A percentile compares a stretch with the other conserved stretches of the same genome.
Evolutionary conservation across 345 rosid species (phyloP).

Genomic region (Acer campestre): DNA sequence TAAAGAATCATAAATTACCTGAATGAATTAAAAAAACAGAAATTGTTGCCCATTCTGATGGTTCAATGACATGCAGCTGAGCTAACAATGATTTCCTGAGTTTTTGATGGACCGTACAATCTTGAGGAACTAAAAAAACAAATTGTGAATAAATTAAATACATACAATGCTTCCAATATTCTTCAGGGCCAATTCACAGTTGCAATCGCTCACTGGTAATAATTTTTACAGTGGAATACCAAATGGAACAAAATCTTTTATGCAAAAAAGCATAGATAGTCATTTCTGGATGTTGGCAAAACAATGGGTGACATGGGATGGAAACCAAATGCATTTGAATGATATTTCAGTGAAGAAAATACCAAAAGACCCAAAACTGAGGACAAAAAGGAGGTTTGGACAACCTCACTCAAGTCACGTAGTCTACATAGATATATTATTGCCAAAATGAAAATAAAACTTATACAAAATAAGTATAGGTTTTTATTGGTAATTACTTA

Average conservation of each 20-base stretch:
- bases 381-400: not conserved
- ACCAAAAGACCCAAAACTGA: not conserved
- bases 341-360: not conserved
- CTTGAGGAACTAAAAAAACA: not conserved
- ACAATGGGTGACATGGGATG: not conserved
- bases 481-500: not conserved
- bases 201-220: not conserved
- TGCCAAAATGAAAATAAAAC: not conserved
- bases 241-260: not conserved
- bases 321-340: not conserved
- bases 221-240: not conserved
- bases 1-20: not conserved
- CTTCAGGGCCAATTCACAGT: not conserved
- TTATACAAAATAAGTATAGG: not conserved
- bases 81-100: not conserved
- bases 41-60: not conserved
- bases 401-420: not conserved
- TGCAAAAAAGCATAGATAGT: not conserved
- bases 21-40: not conserved
- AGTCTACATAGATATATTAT: not conserved
- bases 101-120: not conserved
- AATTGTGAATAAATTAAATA: no score
- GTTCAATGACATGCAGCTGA: conserved; percentile 2
- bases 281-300: not conserved
- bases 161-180: not conserved